Conservation (phyloP, 306 rosid genomes). For the Quercus ilex region DNA sequence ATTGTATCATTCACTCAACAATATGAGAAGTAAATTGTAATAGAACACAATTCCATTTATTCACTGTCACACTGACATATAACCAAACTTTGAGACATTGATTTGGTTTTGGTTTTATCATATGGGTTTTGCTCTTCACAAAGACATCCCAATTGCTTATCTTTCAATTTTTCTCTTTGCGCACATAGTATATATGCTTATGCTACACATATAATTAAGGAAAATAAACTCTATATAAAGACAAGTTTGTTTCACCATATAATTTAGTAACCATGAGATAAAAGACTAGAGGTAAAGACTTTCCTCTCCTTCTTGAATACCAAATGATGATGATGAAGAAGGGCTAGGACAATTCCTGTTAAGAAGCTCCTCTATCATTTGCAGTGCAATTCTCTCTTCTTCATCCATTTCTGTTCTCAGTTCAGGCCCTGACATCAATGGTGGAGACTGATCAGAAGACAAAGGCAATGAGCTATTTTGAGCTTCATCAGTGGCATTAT, state of each 20-base stretch:
- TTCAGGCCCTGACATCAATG: background rate
- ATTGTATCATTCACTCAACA: too few species aligned
- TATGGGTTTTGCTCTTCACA: background rate
- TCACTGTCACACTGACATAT: background rate
- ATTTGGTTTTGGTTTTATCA: background rate
- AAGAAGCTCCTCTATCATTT: conserved; percentile 95
- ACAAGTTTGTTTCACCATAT: background rate
- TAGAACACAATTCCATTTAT: background rate
- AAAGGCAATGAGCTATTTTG: background rate
- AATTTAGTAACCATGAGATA: background rate
- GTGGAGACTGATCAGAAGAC: background rate
- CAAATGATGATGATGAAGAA: conserved; percentile 23
- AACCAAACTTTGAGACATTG: background rate
- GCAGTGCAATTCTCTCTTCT: conserved; percentile 71
- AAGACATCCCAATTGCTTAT: background rate
- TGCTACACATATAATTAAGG: background rate
- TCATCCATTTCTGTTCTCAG: conserved; percentile 37
- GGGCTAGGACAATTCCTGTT: conserved; percentile 52
- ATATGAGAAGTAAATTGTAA: background rate
- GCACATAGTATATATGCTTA: background rate
- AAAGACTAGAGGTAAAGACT: conserved; percentile 20
- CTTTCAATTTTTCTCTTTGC: background rate
- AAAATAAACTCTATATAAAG: background rate
- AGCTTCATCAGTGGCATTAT: background rate
- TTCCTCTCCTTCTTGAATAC: conserved; percentile 26